Conservation (phyloP, 352 stramenopile species). For the Saprolegnia diclina region DNA sequence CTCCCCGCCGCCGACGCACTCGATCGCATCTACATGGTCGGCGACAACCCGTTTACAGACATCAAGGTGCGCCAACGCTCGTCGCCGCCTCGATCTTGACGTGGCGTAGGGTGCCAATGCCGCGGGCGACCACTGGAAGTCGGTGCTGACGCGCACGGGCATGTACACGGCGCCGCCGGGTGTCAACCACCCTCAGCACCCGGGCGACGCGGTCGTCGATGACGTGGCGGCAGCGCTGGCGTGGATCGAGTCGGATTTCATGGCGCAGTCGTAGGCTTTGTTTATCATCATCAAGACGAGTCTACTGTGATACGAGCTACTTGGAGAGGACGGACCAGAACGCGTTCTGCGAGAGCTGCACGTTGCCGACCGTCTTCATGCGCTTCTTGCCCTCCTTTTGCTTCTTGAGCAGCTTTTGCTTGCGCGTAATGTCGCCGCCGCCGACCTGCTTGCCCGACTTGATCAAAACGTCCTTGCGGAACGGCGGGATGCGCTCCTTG, state of each 20-base stretch:
- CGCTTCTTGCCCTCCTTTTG: slow-evolving; percentile 99
- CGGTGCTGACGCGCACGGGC: slow-evolving; percentile 74
- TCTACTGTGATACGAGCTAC: slow-evolving; percentile 30
- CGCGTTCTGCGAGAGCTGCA: slow-evolving; percentile 95
- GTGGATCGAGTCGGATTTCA: slow-evolving; percentile 77
- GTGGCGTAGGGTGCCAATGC: slow-evolving; percentile 48
- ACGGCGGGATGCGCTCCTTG: slow-evolving; percentile 94
- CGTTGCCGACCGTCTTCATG: slow-evolving; percentile 94
- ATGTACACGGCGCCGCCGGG: slow-evolving; percentile 56
- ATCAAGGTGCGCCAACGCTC: slow-evolving; percentile 37
- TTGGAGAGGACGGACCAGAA: slow-evolving; percentile 97
- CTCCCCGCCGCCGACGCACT: slow-evolving; percentile 38
- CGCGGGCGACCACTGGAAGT: slow-evolving; percentile 71
- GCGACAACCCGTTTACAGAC: slow-evolving; percentile 78
- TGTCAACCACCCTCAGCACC: slow-evolving; percentile 52
- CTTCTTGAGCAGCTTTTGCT: slow-evolving; percentile 99
- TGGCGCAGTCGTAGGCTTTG: not conserved
- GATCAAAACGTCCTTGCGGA: slow-evolving; percentile 95
- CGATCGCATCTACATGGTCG: slow-evolving; percentile 80
- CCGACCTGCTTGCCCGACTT: slow-evolving; percentile 95
- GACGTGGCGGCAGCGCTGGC: slow-evolving; percentile 58
- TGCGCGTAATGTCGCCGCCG: slow-evolving; percentile 94
- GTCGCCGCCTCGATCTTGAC: not conserved
- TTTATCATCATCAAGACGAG: no score
- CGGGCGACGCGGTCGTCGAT: slow-evolving; percentile 64